Conservation (phyloP, 2,329 filamentous ascomycete genomes). For the Knufia petricola region DNA sequence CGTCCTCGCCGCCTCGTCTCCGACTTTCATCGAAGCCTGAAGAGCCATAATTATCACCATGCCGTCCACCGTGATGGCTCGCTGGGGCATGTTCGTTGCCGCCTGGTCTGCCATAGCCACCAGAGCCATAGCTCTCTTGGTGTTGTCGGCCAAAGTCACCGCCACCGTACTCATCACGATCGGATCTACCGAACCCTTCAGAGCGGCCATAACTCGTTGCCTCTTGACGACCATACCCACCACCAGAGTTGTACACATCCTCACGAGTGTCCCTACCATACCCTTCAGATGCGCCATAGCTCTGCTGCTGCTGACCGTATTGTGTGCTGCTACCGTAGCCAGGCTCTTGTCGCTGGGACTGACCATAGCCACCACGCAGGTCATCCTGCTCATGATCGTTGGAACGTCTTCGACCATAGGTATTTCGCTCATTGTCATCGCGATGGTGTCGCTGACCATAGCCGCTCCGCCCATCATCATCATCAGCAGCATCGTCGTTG, state of each 20-base stretch:
- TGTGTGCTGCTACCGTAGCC: background rate
- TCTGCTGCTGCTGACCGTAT: constrained; percentile 1
- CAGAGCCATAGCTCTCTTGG: constrained; percentile 4
- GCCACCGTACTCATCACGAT: constrained; percentile 9
- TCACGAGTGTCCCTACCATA: background rate
- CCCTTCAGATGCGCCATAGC: constrained; percentile 5
- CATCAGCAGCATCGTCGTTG: constrained; percentile 9
- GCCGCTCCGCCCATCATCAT: constrained; percentile 9
- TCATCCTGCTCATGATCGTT: background rate
- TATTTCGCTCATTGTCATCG: constrained; percentile 6
- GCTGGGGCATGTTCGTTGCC: constrained; percentile 14
- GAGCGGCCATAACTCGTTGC: background rate
- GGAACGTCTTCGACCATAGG: background rate
- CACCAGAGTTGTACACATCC: constrained; percentile 1
- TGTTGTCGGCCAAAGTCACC: constrained; percentile 6
- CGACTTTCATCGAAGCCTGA: constrained; percentile 7
- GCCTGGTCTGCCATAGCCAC: constrained; percentile 7
- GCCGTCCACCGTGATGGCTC: background rate
- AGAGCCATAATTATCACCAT: constrained; percentile 9
- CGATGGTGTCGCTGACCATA: constrained; percentile 8
- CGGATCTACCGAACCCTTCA: constrained; percentile 2
- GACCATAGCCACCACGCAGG: constrained; percentile 3
- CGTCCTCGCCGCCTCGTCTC: constrained; percentile 12
- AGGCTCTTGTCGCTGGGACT: constrained; percentile 6
- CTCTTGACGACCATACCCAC: constrained; percentile 9